A percentile compares a stretch with the other conserved stretches of the same genome.
These are phyloP conservation scores for Saccharomycopsis hybrid DNA, from an alignment of 1,139 yeast species.

Conservation along the genomic window DNA sequence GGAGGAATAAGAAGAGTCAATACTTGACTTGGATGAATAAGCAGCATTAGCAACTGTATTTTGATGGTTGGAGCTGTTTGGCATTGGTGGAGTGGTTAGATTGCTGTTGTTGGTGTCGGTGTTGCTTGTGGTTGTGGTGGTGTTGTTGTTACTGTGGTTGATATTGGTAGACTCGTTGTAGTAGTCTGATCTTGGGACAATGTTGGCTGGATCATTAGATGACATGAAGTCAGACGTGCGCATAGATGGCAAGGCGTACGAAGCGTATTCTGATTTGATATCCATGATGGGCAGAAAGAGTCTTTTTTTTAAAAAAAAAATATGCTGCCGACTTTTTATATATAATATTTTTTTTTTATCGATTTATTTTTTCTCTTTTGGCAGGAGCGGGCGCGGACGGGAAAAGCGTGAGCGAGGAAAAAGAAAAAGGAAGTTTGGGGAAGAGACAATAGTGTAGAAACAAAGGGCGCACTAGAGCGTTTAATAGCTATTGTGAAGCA, in stretches of 20 bases:
- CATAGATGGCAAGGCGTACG: not conserved
- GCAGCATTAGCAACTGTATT: not conserved
- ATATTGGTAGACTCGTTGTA: not conserved
- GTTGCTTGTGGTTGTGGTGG: not conserved
- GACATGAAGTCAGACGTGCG: not conserved
- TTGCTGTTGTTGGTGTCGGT: not conserved
- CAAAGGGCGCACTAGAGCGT: too few species aligned
- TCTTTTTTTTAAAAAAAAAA: not conserved
- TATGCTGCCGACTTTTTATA: too few species aligned
- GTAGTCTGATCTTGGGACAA: conserved; percentile 3
- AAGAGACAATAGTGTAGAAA: too few species aligned
- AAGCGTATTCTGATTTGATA: not conserved
- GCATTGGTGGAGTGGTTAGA: not conserved
- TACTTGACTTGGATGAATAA: conserved; percentile 7
- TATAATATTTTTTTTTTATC: too few species aligned
- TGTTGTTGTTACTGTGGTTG: not conserved
- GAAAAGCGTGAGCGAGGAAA: not conserved
- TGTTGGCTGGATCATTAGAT: not conserved
- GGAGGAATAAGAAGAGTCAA: conserved; percentile 13
- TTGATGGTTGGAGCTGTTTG: not conserved
- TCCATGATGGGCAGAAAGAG: conserved; percentile 2
- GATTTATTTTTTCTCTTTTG: too few species aligned
- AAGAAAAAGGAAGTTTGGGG: not conserved
- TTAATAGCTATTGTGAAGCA: too few species aligned
- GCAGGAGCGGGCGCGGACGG: not conserved